Base-by-base conservation (phyloP, 768 basidiomycete species). In the Leccinum subgranulosum region DNA sequence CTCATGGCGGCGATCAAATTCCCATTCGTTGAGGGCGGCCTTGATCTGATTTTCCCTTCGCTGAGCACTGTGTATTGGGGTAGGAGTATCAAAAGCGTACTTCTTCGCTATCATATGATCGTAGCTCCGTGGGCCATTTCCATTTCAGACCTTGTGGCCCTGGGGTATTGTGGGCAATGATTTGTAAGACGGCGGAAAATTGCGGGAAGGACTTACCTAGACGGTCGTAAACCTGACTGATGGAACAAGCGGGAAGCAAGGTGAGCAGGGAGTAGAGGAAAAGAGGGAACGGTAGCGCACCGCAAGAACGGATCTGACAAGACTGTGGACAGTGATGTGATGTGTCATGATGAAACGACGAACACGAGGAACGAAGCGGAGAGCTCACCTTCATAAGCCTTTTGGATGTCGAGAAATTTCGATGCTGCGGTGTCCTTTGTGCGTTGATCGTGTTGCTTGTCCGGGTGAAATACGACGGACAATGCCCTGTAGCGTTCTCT, bases 401-500 rank as follows among this genome's bases (percentile, higher is more conserved):
- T 87, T 61, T 92, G 90, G 21, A 94, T 80, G 68, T 87, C 84
- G 17, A 87, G 77, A 60, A 94, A 93, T 51, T 81, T 81, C 31
- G 79, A 77, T 25, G 84, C 81, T 1, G 92, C 90, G 1, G 82
- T 78, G 50, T 74, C 78, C 66, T 82, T 84, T 58, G 78, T 72
- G 17, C 69, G 69, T 53, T 82, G 80, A 65, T 84, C 82, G 21
- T 77, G 79, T 58, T 93, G 89, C 67, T 87, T 88, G 79, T 96
- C 92, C 1, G 92, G 92, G 64, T 96, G 92, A 61, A 90, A 92
- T 19, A 87, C 74, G 28, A 93, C 79, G 4, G 92, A 92, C 27
- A 94, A 71, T 6, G 82, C 69, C 43, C 82, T 77, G 69, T 92
- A 89, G 34, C 85, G 79, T 55, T 92, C 90, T 50, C 89, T 79